Conservation (phyloP, 2,329 filamentous ascomycete genomes). For the Scedosporium boydii region DNA sequence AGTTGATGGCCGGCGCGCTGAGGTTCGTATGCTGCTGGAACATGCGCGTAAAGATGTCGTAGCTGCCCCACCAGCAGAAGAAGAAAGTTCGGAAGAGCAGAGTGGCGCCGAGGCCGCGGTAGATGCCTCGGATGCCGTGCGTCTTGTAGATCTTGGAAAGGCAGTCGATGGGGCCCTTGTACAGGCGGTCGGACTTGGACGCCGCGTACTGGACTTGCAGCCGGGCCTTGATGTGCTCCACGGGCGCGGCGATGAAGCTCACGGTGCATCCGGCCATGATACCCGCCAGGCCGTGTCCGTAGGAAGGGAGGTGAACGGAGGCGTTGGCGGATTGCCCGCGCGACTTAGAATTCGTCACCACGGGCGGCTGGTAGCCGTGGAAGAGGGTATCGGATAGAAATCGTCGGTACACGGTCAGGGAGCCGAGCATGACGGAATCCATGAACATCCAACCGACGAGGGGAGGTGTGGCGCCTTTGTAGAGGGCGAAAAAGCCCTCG, state of each 20-base stretch:
- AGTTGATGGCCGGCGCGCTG: constrained; percentile 76
- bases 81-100: constrained; percentile 87
- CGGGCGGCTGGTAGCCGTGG: constrained; percentile 24
- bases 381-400: constrained; percentile 76
- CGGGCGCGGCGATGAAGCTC: constrained; percentile 82
- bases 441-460: constrained; percentile 98
- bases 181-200: constrained; percentile 65
- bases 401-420: constrained; percentile 79
- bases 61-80: constrained; percentile 97
- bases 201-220: constrained; percentile 90
- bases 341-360: constrained; percentile 20
- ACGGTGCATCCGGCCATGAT: constrained; percentile 83
- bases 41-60: constrained; percentile 69
- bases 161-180: constrained; percentile 83
- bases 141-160: constrained; percentile 55
- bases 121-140: constrained; percentile 74
- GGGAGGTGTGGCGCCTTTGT: constrained; percentile 90
- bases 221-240: constrained; percentile 91
- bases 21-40: constrained; percentile 59
- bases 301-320: constrained; percentile 46
- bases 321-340: constrained; percentile 4
- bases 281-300: constrained; percentile 83
- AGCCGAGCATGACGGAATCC: constrained; percentile 86
- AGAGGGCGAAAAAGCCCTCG: constrained; percentile 77
- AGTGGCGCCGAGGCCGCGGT: constrained; percentile 77